Conservation (phyloP, 2,329 filamentous ascomycete species). For the Calonectria montana region DNA sequence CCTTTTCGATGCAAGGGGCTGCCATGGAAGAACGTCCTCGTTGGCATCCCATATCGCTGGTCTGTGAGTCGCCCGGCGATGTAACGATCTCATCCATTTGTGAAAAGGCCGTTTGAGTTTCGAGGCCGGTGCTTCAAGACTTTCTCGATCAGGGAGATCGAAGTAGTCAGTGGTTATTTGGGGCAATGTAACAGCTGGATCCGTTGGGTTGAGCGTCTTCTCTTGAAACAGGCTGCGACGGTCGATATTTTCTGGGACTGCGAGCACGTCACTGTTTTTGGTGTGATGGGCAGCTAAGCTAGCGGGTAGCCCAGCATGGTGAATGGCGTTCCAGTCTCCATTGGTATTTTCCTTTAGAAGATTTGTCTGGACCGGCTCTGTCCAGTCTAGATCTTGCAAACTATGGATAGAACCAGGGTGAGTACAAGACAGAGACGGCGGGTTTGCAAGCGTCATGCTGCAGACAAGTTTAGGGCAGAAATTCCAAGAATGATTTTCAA, state of each 20-base stretch:
- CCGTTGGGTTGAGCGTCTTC: not conserved
- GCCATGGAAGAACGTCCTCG: slow-evolving; percentile 6
- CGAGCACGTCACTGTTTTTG: slow-evolving; percentile 48
- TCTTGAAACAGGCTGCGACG: slow-evolving; percentile 11
- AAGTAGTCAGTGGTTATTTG: slow-evolving; percentile 42
- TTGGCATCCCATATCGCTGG: slow-evolving; percentile 14
- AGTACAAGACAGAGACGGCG: slow-evolving; percentile 45
- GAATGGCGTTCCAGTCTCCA: slow-evolving; percentile 30
- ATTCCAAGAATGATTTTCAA: slow-evolving; percentile 48
- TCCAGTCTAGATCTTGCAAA: slow-evolving; percentile 53
- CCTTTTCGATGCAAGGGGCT: slow-evolving; percentile 17
- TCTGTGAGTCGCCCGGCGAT: slow-evolving; percentile 64
- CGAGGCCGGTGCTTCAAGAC: slow-evolving; percentile 23
- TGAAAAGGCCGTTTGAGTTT: slow-evolving; percentile 66
- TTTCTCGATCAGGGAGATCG: slow-evolving; percentile 17
- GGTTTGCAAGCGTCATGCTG: slow-evolving; percentile 50
- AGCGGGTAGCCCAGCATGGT: slow-evolving; percentile 48
- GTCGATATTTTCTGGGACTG: slow-evolving; percentile 53
- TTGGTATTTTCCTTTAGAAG: not conserved
- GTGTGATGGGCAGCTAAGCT: slow-evolving; percentile 38
- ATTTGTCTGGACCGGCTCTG: slow-evolving; percentile 33
- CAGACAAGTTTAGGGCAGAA: slow-evolving; percentile 39
- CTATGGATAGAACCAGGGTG: slow-evolving; percentile 53
- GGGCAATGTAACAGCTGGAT: slow-evolving; percentile 30
- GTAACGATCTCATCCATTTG: slow-evolving; percentile 79